Evolutionary conservation across 768 basidiomycete genomes (phyloP).

Genomic region (Hortiboletus flavorubellus): DNA sequence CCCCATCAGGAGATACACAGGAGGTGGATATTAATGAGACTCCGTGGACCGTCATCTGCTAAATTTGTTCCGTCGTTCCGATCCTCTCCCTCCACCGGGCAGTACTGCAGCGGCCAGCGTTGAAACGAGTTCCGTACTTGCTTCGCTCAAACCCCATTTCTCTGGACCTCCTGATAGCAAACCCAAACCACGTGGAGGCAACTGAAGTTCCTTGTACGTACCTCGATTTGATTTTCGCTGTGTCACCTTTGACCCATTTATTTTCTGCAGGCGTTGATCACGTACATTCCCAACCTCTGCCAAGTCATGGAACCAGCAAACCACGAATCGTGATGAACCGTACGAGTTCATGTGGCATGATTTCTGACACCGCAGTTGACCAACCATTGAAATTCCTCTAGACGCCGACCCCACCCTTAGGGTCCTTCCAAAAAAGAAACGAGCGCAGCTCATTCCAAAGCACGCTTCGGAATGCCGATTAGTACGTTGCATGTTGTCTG

Average conservation of each 20-base stretch:
- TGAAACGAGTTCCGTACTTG: no score
- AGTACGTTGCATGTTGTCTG: no score
- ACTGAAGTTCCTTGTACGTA: not conserved
- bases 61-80: no score
- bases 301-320: not conserved
- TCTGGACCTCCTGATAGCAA: no score
- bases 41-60: no score
- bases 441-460: no score
- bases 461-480: no score
- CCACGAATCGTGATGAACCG: not conserved
- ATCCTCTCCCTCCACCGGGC: no score
- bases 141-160: not conserved
- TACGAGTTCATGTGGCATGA: not conserved
- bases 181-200: not conserved
- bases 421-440: no score
- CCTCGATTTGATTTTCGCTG: not conserved
- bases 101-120: no score
- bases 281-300: not conserved
- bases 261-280: not conserved
- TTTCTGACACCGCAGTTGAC: not conserved
- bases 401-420: not conserved
- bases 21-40: no score
- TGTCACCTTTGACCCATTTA: not conserved
- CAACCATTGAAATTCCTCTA: not conserved
- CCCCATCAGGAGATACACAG: no score